Evolutionary conservation across 176 grass and related monocot genomes (phyloP).

Genomic region (Aegilops bicornis): DNA sequence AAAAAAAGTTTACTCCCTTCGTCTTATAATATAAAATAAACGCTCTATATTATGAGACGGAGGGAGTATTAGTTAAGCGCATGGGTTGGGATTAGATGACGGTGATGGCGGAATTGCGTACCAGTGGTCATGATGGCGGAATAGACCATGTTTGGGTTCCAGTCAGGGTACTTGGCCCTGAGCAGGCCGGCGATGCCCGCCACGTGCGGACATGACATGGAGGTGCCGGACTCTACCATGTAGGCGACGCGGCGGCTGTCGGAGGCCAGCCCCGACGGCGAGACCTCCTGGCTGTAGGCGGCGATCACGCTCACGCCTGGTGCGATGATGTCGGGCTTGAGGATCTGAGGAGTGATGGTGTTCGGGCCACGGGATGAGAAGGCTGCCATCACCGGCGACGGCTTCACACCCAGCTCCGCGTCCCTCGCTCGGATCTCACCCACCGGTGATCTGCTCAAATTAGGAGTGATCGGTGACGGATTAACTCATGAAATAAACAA

Average conservation of each 20-base stretch:
- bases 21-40: no score
- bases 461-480: no score
- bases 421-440: slow-evolving; percentile 33
- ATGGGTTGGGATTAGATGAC: no score
- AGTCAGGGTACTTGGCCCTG: slow-evolving; percentile 32
- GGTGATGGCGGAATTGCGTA: no score
- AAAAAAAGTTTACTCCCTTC: no score
- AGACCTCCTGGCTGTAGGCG: slow-evolving; percentile 33
- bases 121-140: slow-evolving; percentile 68
- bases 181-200: slow-evolving; percentile 58
- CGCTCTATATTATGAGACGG: no score
- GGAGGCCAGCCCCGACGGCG: slow-evolving; percentile 23
- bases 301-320: slow-evolving; percentile 65
- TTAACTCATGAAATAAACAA: no score
- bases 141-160: slow-evolving; percentile 68
- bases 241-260: slow-evolving; percentile 49
- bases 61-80: no score
- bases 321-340: slow-evolving; percentile 55
- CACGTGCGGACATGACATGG: slow-evolving; percentile 79
- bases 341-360: slow-evolving; percentile 29
- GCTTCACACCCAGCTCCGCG: slow-evolving; percentile 39
- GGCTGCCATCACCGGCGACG: slow-evolving; percentile 52
- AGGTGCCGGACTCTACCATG: slow-evolving; percentile 59
- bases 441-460: neutral
- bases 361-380: slow-evolving; percentile 75